Base-by-base conservation (phyloP, 257 asterid species). In the Nicotiana tabacum region DNA sequence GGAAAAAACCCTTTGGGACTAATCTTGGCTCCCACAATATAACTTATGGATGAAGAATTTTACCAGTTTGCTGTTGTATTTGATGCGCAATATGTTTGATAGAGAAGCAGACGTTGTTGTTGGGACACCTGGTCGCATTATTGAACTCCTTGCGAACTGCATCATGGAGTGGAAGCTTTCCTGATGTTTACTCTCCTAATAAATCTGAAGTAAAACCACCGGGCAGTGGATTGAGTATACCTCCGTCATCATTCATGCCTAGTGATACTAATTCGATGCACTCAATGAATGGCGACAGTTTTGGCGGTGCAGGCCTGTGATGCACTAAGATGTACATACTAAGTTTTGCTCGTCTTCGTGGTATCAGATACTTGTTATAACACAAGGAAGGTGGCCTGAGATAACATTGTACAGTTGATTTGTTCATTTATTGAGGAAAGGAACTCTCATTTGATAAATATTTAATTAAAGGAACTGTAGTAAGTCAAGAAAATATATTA, bases 121-220 rank as follows among this genome's bases (percentile, higher is more conserved):
- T 21, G 21, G 21, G 21, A 21, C 21, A 21, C 21, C 21, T 21
- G 21, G 21, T 21, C 21, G 21, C 21, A 21, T 21, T 21, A 21
- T 21, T 21, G 21, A 21, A 21, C 60, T 89, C 95, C 37, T 90
- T 97, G 66, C 92, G 98, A 9, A 90, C 98, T 10, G 95, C 94
- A 58, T 94, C 99, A 2, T 96, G 99, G 98, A 90, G 98, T 82
- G 99, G 98, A 78, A 89, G 89, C 87, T 85, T 92, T 12, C 87
- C 89, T 37, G 91, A 83, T 74, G 80, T 27, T 10, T 79, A 66
- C 24, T 81, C 91, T 32, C 91, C 95, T 56, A 56, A 66, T 8
- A 68, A 27, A 67, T 64, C 86, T 13, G 90, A 85, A 39, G 35
- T 79, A 13, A 92, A 86, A 84, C 93, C 92, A 66, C 83, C 90